phyloP scores from a whole-genome alignment of 2,329 filamentous ascomycete genomes.

The Fusarium robinianum region DNA sequence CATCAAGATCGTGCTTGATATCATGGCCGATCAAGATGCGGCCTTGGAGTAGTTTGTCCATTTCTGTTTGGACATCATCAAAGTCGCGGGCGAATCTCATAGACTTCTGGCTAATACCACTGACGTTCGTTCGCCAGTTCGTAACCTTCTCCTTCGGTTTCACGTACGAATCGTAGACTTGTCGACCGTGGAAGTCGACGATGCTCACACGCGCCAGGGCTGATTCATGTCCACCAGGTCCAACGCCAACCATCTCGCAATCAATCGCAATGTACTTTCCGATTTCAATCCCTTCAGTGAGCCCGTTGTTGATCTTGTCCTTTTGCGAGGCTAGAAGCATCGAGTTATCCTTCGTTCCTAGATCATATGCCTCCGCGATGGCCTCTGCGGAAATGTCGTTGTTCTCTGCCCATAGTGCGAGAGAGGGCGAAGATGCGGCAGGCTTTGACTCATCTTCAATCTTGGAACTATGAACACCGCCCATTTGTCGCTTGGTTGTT shows the following conservation, averaged over 20 bases:
- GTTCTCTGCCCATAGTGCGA: constrained; percentile 64
- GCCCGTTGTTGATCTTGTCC: constrained; percentile 66
- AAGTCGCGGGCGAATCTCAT: constrained; percentile 73
- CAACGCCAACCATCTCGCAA: constrained; percentile 97
- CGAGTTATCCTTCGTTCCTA: constrained; percentile 55
- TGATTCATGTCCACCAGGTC: constrained; percentile 69
- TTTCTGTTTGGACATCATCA: constrained; percentile 73
- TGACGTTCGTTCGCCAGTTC: constrained; percentile 88
- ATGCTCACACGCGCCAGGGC: constrained; percentile 84
- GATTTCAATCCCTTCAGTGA: constrained; percentile 65
- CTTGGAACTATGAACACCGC: constrained; percentile 57
- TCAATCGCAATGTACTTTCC: constrained; percentile 94
- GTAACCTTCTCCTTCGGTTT: constrained; percentile 76
- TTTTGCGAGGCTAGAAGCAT: constrained; percentile 51
- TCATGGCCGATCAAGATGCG: constrained; percentile 84
- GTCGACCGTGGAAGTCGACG: constrained; percentile 90
- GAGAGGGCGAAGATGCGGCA: constrained; percentile 56
- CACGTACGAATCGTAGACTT: constrained; percentile 94
- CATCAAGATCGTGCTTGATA: constrained; percentile 76
- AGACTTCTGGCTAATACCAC: constrained; percentile 75
- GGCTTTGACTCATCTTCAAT: constrained; percentile 45
- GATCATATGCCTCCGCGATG: constrained; percentile 64
- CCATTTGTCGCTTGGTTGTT: constrained; percentile 52
- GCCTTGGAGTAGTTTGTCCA: constrained; percentile 70
- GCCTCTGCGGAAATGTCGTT: constrained; percentile 64